Evolutionary conservation across 2,329 filamentous ascomycete species (phyloP), one percentile per base, ranked within the genome.

Genomic region (Pseudonectria buxi): DNA sequence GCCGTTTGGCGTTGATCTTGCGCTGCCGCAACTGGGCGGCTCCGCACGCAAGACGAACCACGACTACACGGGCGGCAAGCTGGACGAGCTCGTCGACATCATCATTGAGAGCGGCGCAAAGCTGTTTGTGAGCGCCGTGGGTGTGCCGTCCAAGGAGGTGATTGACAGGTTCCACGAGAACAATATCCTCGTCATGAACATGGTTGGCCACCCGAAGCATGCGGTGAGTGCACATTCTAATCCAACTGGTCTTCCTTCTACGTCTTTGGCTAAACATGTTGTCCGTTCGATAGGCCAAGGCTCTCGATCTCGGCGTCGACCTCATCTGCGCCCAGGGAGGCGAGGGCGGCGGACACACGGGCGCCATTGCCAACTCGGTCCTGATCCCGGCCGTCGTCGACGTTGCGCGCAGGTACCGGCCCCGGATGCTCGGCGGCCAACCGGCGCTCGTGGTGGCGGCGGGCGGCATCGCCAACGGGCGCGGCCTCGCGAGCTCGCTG

Each of bases 191-290:
- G 72, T 95, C 25, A 95, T 95, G 88, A 95, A 95, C 61, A 95
- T 95, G 89, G 88, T 95, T 14, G 90, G 90, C 0, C 85, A 89
- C 51, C 89, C 90, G 2, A 87, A 83, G 58, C 90, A 96, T 59
- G 89, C 89, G 1, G 76, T 82, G 39, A 40, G 50, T 40, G 14
- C 10, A 9, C 18, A 2, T 4, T 10, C 14, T 5, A 4, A 1
- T 9, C 7, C 10, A 2, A 4, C 1, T 22, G 3, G 24, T 15
- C 11, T 28, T 3, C 14, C 11, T 26, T n/a, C 6, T 14, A 25
- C 14, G 13, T 15, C 11, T 14, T 43, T 52, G 28, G 52, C 34
- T 15, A 14, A 27, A 6, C 2, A 24, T 18, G 3, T 7, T 22
- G 18, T 22, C 18, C 18, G 18, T 9, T 22, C 7, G 10, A 4